Conservation (phyloP, 305 asterid genomes). For the Fraxinus greggii region DNA sequence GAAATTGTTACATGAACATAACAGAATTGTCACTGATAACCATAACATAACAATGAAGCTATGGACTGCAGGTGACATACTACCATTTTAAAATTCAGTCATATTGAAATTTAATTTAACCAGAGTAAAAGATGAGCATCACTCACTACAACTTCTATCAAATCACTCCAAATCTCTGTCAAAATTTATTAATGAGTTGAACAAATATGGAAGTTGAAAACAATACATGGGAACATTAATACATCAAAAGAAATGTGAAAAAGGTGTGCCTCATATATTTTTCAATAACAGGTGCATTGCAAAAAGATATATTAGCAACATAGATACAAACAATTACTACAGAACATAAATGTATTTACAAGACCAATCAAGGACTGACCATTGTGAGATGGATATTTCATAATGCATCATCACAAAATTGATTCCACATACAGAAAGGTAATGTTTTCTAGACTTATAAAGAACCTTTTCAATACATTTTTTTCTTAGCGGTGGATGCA, state of each 20-base stretch:
- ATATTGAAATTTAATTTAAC: background rate
- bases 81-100: background rate
- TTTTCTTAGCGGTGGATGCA: background rate
- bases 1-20: background rate
- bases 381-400: background rate
- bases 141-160: background rate
- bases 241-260: background rate
- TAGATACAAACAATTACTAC: background rate
- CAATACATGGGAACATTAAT: background rate
- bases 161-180: background rate
- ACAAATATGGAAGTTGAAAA: background rate
- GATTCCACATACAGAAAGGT: background rate
- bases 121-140: background rate
- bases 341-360: background rate
- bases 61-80: background rate
- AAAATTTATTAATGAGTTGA: background rate
- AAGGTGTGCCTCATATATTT: background rate
- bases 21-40: background rate
- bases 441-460: background rate
- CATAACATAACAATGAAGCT: background rate
- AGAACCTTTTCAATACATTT: background rate
- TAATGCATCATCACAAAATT: background rate
- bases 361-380: background rate
- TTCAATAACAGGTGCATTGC: background rate
- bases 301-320: background rate